phyloP scores from a whole-genome alignment of 352 stramenopile genomes.

The Pythium aquatile region DNA sequence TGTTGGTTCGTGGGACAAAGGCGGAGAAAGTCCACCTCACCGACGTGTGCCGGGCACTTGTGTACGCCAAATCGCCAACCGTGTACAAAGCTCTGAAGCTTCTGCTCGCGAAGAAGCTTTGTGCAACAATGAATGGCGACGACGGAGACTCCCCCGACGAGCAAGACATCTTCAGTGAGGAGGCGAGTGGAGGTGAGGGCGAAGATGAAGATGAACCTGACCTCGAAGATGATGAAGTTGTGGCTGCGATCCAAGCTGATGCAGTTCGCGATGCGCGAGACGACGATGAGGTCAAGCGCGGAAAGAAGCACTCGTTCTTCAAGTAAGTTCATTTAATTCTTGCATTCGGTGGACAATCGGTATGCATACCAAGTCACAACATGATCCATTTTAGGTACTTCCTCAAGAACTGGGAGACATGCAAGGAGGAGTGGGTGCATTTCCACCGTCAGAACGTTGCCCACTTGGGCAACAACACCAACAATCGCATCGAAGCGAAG shows the following conservation, averaged over 20 bases:
- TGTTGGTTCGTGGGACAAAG: not conserved
- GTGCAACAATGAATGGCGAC: not conserved
- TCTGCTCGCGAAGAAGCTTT: not conserved
- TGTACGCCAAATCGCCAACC: not conserved
- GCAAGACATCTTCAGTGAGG: not conserved
- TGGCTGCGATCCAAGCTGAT: not conserved
- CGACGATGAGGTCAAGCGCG: not conserved
- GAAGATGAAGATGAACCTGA: not conserved
- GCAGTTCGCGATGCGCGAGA: not conserved
- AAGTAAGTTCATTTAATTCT: not conserved
- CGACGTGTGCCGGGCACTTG: not conserved
- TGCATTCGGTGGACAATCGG: not conserved
- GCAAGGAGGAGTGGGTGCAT: conserved; percentile 7
- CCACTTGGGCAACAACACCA: conserved; percentile 13
- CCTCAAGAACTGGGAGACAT: conserved; percentile 4
- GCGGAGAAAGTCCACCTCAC: not conserved
- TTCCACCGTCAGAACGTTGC: conserved; percentile 13
- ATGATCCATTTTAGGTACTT: not conserved
- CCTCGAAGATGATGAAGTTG: not conserved
- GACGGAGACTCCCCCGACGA: not conserved
- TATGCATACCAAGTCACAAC: no score
- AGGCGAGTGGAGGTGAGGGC: not conserved
- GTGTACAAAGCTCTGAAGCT: not conserved
- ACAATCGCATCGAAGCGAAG: conserved; percentile 14
- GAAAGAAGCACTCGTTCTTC: not conserved